A percentile compares a stretch with the other conserved stretches of the same genome.
Evolutionary conservation across 192 early-diverging fungal species (phyloP).

Genomic region (Chytriomyces confervae): DNA sequence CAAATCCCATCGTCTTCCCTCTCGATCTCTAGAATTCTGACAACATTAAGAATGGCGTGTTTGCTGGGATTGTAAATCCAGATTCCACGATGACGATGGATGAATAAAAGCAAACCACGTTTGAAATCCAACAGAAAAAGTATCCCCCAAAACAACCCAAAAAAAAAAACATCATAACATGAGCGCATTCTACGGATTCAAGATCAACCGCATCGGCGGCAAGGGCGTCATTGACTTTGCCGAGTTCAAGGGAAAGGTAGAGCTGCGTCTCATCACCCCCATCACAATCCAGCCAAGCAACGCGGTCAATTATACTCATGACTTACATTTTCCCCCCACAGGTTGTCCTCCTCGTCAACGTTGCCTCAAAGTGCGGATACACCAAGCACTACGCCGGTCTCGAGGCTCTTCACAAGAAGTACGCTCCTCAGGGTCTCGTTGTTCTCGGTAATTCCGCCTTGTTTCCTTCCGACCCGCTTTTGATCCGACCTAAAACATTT

Average conservation of each 20-base stretch:
- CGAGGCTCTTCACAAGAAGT: constrained; percentile 52
- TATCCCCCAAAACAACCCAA: too few species aligned
- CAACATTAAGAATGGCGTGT: too few species aligned
- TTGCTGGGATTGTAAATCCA: too few species aligned
- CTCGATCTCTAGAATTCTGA: too few species aligned
- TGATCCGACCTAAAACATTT: too few species aligned
- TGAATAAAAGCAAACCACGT: too few species aligned
- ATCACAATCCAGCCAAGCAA: too few species aligned
- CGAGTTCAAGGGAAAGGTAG: constrained; percentile 20
- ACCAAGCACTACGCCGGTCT: constrained; percentile 66
- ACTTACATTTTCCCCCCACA: constrained; percentile 4
- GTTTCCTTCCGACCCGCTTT: not conserved
- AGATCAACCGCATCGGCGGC: constrained; percentile 4
- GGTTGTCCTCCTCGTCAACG: constrained; percentile 85
- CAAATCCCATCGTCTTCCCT: too few species aligned
- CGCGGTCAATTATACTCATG: not conserved
- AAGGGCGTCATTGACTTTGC: constrained; percentile 20
- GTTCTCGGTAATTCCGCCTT: constrained; percentile 60
- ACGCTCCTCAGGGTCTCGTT: constrained; percentile 69
- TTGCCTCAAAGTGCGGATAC: constrained; percentile 87
- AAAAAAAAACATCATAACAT: not conserved
- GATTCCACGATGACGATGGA: too few species aligned
- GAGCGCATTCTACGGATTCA: constrained; percentile 3
- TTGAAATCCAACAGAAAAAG: too few species aligned
- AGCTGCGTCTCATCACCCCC: too few species aligned